Evolutionary conservation across 305 asterid species (phyloP).

Genomic region (Fraxinus albicans): DNA sequence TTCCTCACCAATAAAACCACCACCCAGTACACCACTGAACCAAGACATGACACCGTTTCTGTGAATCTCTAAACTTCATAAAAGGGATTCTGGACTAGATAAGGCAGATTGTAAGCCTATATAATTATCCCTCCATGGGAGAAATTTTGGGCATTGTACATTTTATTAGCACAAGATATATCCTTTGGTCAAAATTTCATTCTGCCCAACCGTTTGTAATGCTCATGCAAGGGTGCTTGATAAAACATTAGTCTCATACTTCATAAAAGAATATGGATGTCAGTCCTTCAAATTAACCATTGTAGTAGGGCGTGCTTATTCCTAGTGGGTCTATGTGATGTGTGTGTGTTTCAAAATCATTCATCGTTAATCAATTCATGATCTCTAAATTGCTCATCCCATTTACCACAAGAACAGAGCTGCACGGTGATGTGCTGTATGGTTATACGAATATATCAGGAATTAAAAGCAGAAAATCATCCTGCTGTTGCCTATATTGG

Average conservation of each 20-base stretch:
- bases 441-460: neutral
- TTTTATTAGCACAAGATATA: neutral
- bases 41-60: neutral
- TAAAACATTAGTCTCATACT: neutral
- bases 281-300: neutral
- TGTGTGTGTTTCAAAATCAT: neutral
- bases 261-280: neutral
- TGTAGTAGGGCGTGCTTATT: neutral
- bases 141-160: neutral
- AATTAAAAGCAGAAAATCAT: neutral
- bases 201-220: neutral
- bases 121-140: neutral
- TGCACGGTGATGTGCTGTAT: slow-evolving; percentile 9
- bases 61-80: neutral
- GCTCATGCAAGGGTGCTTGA: neutral
- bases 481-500: neutral
- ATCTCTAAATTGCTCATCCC: slow-evolving; percentile 10
- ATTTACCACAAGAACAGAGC: slow-evolving; percentile 2
- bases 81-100: neutral
- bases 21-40: neutral
- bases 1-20: neutral
- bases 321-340: neutral
- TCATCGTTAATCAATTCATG: slow-evolving; percentile 1
- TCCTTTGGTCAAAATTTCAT: neutral
- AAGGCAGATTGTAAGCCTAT: neutral